These are phyloP conservation scores for Echria macrotheca DNA, from an alignment of 495 filamentous ascomycete species.

Conservation along the genomic window DNA sequence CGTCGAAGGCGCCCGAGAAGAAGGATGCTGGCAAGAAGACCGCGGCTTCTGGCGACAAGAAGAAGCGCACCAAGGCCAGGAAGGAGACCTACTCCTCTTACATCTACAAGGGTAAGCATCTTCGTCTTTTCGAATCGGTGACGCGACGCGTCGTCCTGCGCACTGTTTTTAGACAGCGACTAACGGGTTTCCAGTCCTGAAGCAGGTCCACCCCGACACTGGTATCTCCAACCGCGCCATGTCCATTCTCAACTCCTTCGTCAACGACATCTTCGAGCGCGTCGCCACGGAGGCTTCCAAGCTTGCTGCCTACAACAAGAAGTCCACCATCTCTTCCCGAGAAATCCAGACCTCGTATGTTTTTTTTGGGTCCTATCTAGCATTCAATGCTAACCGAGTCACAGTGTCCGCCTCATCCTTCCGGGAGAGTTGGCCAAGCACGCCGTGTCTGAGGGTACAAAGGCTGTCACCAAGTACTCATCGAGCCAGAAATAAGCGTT, in stretches of 20 bases:
- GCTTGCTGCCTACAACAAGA: conserved; percentile 99
- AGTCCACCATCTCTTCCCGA: conserved; percentile 98
- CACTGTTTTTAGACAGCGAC: conserved; percentile 14
- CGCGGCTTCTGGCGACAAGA: conserved; percentile 92
- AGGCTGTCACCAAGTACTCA: conserved; percentile 99
- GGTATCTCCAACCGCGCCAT: conserved; percentile 99
- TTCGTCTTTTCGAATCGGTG: background rate
- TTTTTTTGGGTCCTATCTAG: too few relatives aligned
- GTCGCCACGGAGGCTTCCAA: conserved; percentile 98
- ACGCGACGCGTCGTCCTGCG: conserved; percentile 7
- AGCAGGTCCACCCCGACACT: conserved; percentile 99
- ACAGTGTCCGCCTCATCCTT: conserved; percentile 85
- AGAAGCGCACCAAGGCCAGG: conserved; percentile 99
- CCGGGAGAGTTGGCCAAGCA: conserved; percentile 99
- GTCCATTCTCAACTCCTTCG: conserved; percentile 99
- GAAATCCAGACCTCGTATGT: conserved; percentile 96
- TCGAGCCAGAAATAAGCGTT: conserved; percentile 93
- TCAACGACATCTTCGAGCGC: conserved; percentile 99
- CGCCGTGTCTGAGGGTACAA: conserved; percentile 98
- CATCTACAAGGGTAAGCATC: conserved; percentile 94
- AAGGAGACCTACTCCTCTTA: conserved; percentile 99
- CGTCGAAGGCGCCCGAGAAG: conserved; percentile 74
- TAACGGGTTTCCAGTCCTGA: conserved; percentile 77
- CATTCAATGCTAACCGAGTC: background rate
- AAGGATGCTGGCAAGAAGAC: conserved; percentile 99